Base-by-base conservation (phyloP, 257 asterid species). In the Perilla frutescens region DNA sequence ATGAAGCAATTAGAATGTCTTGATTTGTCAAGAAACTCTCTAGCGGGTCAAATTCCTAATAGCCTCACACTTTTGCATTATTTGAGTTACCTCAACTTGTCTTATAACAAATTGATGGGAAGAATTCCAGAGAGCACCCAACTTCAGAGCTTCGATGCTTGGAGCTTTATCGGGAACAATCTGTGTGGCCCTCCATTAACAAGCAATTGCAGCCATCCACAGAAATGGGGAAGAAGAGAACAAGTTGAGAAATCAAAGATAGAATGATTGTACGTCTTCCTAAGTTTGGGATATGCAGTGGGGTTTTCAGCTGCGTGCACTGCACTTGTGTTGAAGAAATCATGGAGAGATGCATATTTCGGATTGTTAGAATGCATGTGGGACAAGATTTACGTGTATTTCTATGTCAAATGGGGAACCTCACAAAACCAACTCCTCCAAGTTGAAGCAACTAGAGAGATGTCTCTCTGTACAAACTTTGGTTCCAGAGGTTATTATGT, bases 1-100 rank as follows among this genome's bases (percentile, higher is more conserved):
- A 57, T 70, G 75, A 70, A 70, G 49, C 48, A 70, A 13, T 5
- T 70, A 39, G 67, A 58, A 32, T 58, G 68, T 31, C 75, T 70
- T 58, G 75, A 70, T 58, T 3, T 70, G 1, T 70, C 68, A 5
- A 70, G 67, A 58, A 70, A 70, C 58, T 58, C 20, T n/a, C 2
- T 70, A 1, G 44, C 26, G 0, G 75, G 75, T n/a, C 15, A 3
- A 36, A 58, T 71, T 47, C 75, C 75, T 0, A 32, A 14, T 26
- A 32, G 75, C 75, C 34, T 70, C n/a, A 11, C 57, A n/a, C 36
- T n/a, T 4, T 7, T 69, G 14, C 40, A 51, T 26, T 44, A 1
- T 4, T 44, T 71, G 75, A 20, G 7, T 29, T 15, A 57, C 41
- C 41, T 71, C 36, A 37, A 59, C 26, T 11, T 71, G 49, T 71